Percentiles rank a stretch among this genome's conserved stretches.
Conservation (phyloP, 2,329 filamentous ascomycete species). For the Phaeomoniella chlamydospora region DNA sequence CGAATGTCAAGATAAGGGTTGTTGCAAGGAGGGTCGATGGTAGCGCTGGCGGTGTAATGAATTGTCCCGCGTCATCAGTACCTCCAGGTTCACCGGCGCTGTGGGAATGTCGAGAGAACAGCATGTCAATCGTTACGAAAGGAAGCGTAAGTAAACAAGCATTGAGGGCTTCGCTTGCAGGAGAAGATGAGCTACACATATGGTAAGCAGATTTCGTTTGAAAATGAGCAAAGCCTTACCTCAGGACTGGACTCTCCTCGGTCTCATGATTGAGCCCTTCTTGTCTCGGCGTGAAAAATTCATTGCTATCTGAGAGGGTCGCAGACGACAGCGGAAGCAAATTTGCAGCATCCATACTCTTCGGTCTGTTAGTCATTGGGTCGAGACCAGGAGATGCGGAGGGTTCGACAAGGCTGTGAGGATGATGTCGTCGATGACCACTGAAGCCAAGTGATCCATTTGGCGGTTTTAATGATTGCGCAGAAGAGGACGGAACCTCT, state of each 20-base stretch:
- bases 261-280: too few species aligned
- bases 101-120: slow-evolving; percentile 4
- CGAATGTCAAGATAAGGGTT: background rate
- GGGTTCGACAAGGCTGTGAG: background rate
- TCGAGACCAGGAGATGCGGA: background rate
- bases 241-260: too few species aligned
- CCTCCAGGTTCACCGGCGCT: background rate
- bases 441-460: background rate
- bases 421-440: background rate
- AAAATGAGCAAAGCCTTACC: too few species aligned
- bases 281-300: background rate
- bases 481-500: slow-evolving; percentile 1
- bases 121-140: slow-evolving; percentile 8
- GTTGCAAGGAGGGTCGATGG: background rate
- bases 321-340: background rate
- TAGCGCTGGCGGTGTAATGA: background rate
- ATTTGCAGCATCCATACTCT: background rate
- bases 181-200: background rate
- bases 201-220: too few species aligned
- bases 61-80: background rate
- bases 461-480: background rate
- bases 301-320: background rate
- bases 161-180: background rate
- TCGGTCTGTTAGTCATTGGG: background rate
- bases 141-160: background rate